A percentile compares a stretch with the other conserved stretches of the same genome.
Conservation (phyloP, 257 asterid species). For the Solanum pinnatisectum region DNA sequence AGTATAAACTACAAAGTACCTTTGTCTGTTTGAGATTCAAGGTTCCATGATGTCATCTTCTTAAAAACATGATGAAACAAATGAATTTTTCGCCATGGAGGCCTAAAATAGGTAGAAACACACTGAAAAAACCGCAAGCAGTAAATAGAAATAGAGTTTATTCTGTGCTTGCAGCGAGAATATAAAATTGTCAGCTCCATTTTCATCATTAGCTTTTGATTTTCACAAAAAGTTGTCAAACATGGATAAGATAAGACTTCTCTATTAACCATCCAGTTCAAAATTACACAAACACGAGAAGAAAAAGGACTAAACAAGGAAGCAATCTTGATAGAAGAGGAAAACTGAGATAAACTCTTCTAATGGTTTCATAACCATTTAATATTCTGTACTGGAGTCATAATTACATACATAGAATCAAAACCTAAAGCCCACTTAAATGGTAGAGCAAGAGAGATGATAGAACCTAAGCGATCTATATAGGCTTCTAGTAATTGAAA, state of each 20-base stretch:
- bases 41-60: neutral
- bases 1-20: neutral
- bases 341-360: neutral
- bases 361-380: neutral
- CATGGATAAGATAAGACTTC: neutral
- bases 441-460: neutral
- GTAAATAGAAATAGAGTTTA: neutral
- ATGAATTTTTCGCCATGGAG: neutral
- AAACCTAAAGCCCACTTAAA: neutral
- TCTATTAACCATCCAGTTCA: neutral
- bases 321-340: neutral
- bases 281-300: neutral
- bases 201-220: neutral
- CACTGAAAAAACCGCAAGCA: neutral
- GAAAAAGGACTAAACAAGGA: neutral
- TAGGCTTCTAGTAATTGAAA: neutral
- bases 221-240: neutral
- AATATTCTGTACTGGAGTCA: neutral
- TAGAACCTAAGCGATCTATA: neutral
- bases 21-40: neutral
- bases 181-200: neutral
- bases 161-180: neutral
- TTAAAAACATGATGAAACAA: neutral
- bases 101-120: neutral
- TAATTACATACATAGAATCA: neutral